Evolutionary conservation across 805 yeast genomes (phyloP), one percentile per base, ranked within the genome.

Genomic region (Saturnispora galanensis): DNA sequence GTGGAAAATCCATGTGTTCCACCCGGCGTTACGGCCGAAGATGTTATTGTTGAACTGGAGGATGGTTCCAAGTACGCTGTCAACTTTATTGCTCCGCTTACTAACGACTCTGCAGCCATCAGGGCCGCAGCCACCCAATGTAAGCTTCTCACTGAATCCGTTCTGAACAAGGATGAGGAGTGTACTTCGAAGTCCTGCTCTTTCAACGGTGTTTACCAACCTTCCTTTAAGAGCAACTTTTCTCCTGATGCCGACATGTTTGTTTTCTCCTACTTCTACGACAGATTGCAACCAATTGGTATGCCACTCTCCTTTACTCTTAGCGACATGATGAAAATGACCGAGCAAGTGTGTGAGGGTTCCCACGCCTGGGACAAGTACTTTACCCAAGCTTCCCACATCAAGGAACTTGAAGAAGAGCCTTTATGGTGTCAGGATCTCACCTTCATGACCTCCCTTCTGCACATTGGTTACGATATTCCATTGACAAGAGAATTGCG

Each of bases 141-240:
- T 69, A 78, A 96, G 52, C 74, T 68, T 58, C 62, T 93, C 36
- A 87, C 97, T 28, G 97, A 90, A 61, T 60, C 73, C 44, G 76
- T 87, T 35, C 73, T 93, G 59, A 81, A 85, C 67, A 90, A 90
- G 67, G 96, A 88, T 35, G 71, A 75, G 12, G 77, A 71, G 49
- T 93, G 99, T 71, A 60, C 69, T 1, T 59, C 70, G 30, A 75
- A 77, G 47, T 94, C 98, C 44, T 93, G 99, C 64, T 85, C 97
- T 2, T 93, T 93, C 74, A 87, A 90, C 60, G 98, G 99, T 59
- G 84, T 88, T 41, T 95, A 94, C 65, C 98, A 93, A 69, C 99
- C 99, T 8, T 84, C 95, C 4, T 70, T 93, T 56, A 77, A 77
- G 38, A 76, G 73, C 50, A 79, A 95, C 12, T 93, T 93, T 73